Base-by-base conservation (phyloP, 1,284 basidiomycete species). In the Meira miltonrushii region DNA sequence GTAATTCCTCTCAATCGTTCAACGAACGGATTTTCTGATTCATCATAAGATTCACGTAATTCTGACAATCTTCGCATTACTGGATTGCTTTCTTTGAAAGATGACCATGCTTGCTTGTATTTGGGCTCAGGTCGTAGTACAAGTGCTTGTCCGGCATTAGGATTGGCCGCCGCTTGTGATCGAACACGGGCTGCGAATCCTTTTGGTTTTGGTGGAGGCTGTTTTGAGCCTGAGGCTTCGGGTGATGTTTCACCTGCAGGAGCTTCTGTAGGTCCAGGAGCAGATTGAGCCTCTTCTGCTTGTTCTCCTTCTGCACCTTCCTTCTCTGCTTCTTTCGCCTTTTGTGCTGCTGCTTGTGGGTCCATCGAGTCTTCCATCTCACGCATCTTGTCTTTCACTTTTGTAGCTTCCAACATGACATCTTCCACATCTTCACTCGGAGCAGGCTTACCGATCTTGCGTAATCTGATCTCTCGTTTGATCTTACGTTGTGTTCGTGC, bases 11-110 rank as follows among this genome's bases (percentile, higher is more conserved):
- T 87, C 58, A 96, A 71, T 2, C 87, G 86, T 28, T 87, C 85
- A 39, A 97, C 83, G 50, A 96, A 80, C 1, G 93, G 89, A 72
- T 94, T 89, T 79, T 99, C 95, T 1, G 92, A 94, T 75, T 97
- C 93, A 71, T 93, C 86, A 77, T 89, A 98, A 15, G 64, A 59
- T 57, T 69, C 67, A 37, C 62, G 52, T 23, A 67, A 53, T 4
- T 69, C 66, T 19, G 50, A 43, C 10, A 74, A 46, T 21, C 57
- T 60, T 19, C 71, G 72, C 49, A 71, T 61, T 28, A 77, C 54
- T 12, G 72, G 62, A 51, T 72, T 75, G 55, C 64, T 55, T n/a
- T 69, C 66, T 41, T 59, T 61, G 60, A 76, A 76, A 3, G 43
- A 41, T 0, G 63, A 51, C 74, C 74, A 76, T 6, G 66, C 64